Base-by-base conservation (phyloP, 2,329 filamentous ascomycete genomes). In the Didymella keratinophila region DNA sequence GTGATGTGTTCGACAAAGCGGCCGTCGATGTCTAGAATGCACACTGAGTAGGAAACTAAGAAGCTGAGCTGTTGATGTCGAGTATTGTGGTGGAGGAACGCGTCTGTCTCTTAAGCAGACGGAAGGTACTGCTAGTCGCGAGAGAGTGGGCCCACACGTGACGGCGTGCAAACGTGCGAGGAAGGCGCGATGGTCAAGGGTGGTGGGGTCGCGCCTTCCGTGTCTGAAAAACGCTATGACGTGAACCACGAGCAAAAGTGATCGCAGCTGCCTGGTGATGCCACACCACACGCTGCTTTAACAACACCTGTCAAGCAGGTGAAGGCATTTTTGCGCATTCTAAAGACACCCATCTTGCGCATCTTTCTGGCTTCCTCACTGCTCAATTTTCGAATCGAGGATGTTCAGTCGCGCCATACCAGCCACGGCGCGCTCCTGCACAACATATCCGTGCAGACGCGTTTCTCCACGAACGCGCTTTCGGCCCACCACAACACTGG, bases 401-500 rank as follows among this genome's bases (percentile, higher is more conserved):
- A 56, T 53, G 52, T 49, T 42, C 46, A 21, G 30, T 65, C 65
- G 58, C 65, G 65, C 23, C 47, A 37, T 41, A 56, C 71, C 70
- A 74, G 67, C 71, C 72, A 67, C 69, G 58, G 30, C 60, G 60
- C 64, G 59, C 64, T 52, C 63, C 61, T 50, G 48, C 51, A 46
- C 65, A 66, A 67, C 57, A 60, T 18, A 65, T 70, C 67, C 65
- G 67, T 69, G 66, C 66, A 55, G 56, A 60, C 71, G 71, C 71
- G 71, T 61, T 66, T 55, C 62, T 62, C 53, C 43, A 51, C 62
- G 58, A 64, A 74, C 71, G 70, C 72, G 71, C 66, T 62, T 47
- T 61, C 50, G 61, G 52, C 63, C 71, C 70, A 73, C 71, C 67
- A 72, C 61, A 71, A 71, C 67, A 70, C 52, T 51, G 36, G 43